Conservation (phyloP, 179 eudicot genomes). For the Vitellaria paradoxa region DNA sequence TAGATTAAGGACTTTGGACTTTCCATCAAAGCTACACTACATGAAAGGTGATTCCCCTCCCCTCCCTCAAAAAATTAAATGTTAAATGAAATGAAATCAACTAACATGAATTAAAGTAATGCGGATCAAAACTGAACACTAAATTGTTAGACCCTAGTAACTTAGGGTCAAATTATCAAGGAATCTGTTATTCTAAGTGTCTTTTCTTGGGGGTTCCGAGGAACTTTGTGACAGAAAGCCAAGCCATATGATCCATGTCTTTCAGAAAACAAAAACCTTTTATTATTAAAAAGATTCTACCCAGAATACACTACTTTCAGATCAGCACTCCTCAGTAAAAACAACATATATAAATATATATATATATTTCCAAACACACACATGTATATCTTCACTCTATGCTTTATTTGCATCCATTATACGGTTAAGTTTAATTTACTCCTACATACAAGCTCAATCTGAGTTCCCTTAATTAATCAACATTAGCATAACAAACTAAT, state of each 20-base stretch:
- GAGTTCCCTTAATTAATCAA: neutral
- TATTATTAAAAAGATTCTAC: neutral
- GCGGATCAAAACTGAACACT: neutral
- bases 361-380: neutral
- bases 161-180: slow-evolving; percentile 14
- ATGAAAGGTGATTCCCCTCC: neutral
- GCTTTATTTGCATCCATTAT: no score
- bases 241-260: neutral
- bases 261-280: neutral
- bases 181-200: slow-evolving; percentile 10
- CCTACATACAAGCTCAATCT: neutral
- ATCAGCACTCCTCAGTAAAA: neutral
- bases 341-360: slow-evolving; percentile 1
- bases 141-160: slow-evolving; percentile 11
- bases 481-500: neutral
- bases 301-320: neutral
- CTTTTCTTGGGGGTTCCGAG: slow-evolving; percentile 17
- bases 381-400: neutral
- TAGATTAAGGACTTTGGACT: neutral
- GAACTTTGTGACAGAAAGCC: slow-evolving; percentile 2
- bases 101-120: neutral
- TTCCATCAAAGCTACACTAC: neutral
- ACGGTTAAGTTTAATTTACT: neutral
- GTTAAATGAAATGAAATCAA: neutral
- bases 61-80: neutral